Percentiles rank a stretch among this genome's conserved stretches.
Evolutionary conservation across 2,329 filamentous ascomycete species (phyloP).

Genomic region (Ascochyta pisi): DNA sequence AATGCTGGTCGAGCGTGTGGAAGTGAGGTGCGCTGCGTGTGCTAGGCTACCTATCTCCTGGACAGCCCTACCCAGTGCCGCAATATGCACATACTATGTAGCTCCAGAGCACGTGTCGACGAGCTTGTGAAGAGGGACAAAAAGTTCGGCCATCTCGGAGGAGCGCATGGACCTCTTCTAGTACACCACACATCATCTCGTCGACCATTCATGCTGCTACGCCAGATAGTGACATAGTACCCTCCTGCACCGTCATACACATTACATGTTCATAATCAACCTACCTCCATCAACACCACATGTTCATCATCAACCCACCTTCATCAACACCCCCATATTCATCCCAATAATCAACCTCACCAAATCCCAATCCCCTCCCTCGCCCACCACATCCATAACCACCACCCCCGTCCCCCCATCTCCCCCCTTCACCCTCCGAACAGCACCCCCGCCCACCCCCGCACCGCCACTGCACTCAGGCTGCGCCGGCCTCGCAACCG

Average conservation of each 20-base stretch:
- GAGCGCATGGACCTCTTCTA: conserved; percentile 14
- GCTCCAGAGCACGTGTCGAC: background rate
- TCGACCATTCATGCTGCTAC: too few species aligned
- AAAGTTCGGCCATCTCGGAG: conserved; percentile 25
- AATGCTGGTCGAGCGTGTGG: background rate
- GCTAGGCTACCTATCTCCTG: conserved; percentile 3
- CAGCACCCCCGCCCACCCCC: conserved; percentile 25
- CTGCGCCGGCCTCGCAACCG: conserved; percentile 9
- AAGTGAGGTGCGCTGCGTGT: background rate
- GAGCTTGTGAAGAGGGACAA: conserved; percentile 1
- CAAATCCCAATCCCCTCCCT: conserved; percentile 87
- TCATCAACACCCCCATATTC: conserved; percentile 69
- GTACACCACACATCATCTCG: too few species aligned
- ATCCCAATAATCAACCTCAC: conserved; percentile 86
- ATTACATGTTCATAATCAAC: background rate
- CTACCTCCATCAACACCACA: background rate
- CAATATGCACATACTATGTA: conserved; percentile 13
- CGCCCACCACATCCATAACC: conserved; percentile 92
- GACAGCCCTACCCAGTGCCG: background rate
- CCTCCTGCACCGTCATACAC: background rate
- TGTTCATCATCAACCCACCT: background rate
- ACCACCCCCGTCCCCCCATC: conserved; percentile 86
- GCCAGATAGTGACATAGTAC: too few species aligned
- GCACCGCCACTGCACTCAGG: conserved; percentile 26
- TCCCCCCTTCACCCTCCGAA: conserved; percentile 57